Percentiles rank a stretch among this genome's conserved stretches.
phyloP scores from a whole-genome alignment of 441 rosid species.

The Pelargonium citronellum region DNA sequence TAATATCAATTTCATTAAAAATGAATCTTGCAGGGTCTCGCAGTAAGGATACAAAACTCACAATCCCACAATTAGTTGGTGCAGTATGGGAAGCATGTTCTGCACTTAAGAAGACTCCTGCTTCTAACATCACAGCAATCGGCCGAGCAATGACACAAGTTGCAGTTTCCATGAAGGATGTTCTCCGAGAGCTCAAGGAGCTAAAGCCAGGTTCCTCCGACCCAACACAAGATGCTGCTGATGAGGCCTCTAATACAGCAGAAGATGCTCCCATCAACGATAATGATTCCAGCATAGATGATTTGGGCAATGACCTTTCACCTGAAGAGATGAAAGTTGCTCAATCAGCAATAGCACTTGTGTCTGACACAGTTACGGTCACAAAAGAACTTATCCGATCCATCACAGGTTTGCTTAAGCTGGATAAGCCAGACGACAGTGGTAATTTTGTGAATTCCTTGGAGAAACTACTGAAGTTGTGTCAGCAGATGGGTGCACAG shows the following conservation, averaged over 20 bases:
- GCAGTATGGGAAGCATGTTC: slow-evolving; percentile 87
- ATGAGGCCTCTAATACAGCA: slow-evolving; percentile 13
- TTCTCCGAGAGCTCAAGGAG: slow-evolving; percentile 90
- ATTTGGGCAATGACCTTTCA: slow-evolving; percentile 71
- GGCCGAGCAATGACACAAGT: slow-evolving; percentile 87
- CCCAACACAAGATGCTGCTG: slow-evolving; percentile 29
- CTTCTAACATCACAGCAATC: slow-evolving; percentile 67
- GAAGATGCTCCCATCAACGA: slow-evolving; percentile 21
- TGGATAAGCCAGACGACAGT: slow-evolving; percentile 48
- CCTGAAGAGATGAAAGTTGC: slow-evolving; percentile 86
- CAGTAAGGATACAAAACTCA: slow-evolving; percentile 35
- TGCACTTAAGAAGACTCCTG: slow-evolving; percentile 71
- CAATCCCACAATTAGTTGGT: slow-evolving; percentile 67
- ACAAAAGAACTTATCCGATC: slow-evolving; percentile 75
- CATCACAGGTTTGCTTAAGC: slow-evolving; percentile 64
- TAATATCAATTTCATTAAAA: background rate
- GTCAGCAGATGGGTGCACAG: slow-evolving; percentile 56
- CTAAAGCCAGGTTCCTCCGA: slow-evolving; percentile 45
- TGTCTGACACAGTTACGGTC: slow-evolving; percentile 47
- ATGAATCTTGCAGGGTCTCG: slow-evolving; percentile 40
- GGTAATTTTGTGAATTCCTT: slow-evolving; percentile 53
- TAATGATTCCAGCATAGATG: slow-evolving; percentile 32
- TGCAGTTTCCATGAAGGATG: slow-evolving; percentile 85
- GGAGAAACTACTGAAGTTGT: slow-evolving; percentile 61
- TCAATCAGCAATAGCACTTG: slow-evolving; percentile 44